Evolutionary conservation across 2,329 filamentous ascomycete species (phyloP), one percentile per base, ranked within the genome.

Genomic region (Harringtonia aguacate): DNA sequence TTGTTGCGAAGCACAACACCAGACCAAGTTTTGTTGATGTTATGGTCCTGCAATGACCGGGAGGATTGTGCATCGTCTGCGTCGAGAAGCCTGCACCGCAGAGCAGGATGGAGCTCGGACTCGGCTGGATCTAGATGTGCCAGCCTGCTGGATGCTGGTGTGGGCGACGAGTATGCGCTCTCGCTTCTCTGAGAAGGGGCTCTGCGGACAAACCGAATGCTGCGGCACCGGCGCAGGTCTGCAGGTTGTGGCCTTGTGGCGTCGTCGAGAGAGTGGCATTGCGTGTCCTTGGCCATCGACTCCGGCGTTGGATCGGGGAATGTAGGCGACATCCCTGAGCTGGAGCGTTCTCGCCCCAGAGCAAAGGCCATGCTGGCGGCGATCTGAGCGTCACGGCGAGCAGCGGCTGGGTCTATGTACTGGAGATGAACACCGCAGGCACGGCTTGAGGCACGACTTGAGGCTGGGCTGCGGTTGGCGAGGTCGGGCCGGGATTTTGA

Each of bases 351-450:
- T 43, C 65, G 65, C n/a, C 73, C 72, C 47, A 72, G 67, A 8
- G 63, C 58, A 55, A 75, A 84, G 2, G 81, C 81, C 53, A 79
- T 64, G 29, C 66, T 63, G 8, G 81, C 81, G 20, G 81, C 80
- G 33, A 73, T 68, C 33, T 77, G 71, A 8, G 81, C 81, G 57
- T 83, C 75, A 43, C 74, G 66, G 39, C 73, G 68, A 3, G 73
- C 72, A 4, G 62, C 57, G 12, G 58, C 60, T 2, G 70, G 69
- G 50, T 69, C 62, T 36, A 78, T 72, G 41, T 69, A 63, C 40
- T 73, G 65, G 18, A 73, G 58, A 46, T 63, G 60, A 18, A 68
- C 62, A 27, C 67, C 65, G 40, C 65, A n/a, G n/a, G n/a, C n/a
- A n/a, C n/a, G n/a, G n/a, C n/a, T n/a, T n/a, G n/a, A 65, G 27